Base-by-base conservation (phyloP, 1,139 yeast species). In the Diutina rugosa region DNA sequence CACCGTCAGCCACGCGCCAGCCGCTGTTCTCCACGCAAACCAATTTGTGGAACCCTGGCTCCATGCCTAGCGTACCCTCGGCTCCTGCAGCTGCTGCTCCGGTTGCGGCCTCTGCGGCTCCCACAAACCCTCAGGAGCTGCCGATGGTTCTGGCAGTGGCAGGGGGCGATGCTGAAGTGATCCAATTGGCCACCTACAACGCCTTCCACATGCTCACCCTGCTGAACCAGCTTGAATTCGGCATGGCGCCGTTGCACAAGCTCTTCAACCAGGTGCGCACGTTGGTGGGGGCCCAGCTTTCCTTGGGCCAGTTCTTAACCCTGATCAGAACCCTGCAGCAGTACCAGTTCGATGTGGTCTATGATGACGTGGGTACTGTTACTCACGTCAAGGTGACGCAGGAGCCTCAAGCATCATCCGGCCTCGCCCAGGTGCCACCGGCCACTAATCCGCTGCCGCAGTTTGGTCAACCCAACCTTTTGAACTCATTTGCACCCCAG, bases 301-400 rank as follows among this genome's bases (percentile, higher is more conserved):
- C 76, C 1, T 63, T 77, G 60, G 74, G 73, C 55, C 80, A 76
- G 59, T 79, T 79, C 59, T 65, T 76, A 51, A 63, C 65, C n/a
- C 69, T 73, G 9, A 70, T 73, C 56, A 68, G 77, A 44, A 51
- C 62, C 5, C 56, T 63, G 2, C 58, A 61, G 14, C 45, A 28
- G 29, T 44, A 53, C 29, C 35, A 26, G 21, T 80, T 79, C 63
- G 81, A 78, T 47, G 66, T 77, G 55, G 64, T 74, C 45, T 77
- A 75, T 62, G 83, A 79, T 61, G 80, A 78, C 55, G 68, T 69
- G 57, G 81, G 81, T 1, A 72, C 71, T 12, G 79, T 78, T 1
- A 73, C 76, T 14, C 79, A 74, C 60, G 68, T 77, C 55, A 74
- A 76, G 59, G 30, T 41, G 18, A n/a, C 16, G 16, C 29, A 10